Conservation (phyloP, 352 stramenopile species). For the Phytophthora tubulina region DNA sequence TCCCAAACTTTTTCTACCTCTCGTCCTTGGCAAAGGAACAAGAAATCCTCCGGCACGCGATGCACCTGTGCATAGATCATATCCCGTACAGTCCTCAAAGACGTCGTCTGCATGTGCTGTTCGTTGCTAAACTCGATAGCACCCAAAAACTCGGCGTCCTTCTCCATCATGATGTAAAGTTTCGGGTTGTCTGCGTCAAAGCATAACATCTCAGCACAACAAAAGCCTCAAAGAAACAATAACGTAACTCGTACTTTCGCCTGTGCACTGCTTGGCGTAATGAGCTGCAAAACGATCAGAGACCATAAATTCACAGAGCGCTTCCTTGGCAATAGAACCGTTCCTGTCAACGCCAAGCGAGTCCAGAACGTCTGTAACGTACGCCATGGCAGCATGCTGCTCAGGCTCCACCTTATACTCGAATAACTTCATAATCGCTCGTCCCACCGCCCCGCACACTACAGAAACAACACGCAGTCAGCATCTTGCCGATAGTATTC, state of each 20-base stretch:
- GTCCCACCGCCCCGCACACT: slow-evolving; percentile 58
- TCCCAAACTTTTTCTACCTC: slow-evolving; percentile 65
- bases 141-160: slow-evolving; percentile 66
- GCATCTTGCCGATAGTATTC: not conserved
- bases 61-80: slow-evolving; percentile 56
- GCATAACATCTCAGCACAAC: slow-evolving; percentile 1
- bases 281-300: slow-evolving; percentile 61
- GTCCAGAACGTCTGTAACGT: slow-evolving; percentile 51
- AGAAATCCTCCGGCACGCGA: slow-evolving; percentile 53
- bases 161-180: slow-evolving; percentile 72
- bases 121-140: slow-evolving; percentile 66
- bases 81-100: slow-evolving; percentile 57
- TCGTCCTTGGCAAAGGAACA: slow-evolving; percentile 63
- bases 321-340: slow-evolving; percentile 43
- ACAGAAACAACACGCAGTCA: slow-evolving; percentile 13
- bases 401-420: slow-evolving; percentile 59
- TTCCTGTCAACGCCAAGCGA: slow-evolving; percentile 38
- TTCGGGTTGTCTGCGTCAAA: slow-evolving; percentile 57
- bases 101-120: slow-evolving; percentile 61
- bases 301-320: slow-evolving; percentile 65
- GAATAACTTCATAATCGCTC: slow-evolving; percentile 72
- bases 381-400: slow-evolving; percentile 49
- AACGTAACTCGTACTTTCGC: slow-evolving; percentile 40
- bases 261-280: slow-evolving; percentile 73
- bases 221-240: not conserved